These are phyloP conservation scores for Cavenderia fasciculata DNA, from an alignment of 78 protist genomes.

Conservation along the genomic window DNA sequence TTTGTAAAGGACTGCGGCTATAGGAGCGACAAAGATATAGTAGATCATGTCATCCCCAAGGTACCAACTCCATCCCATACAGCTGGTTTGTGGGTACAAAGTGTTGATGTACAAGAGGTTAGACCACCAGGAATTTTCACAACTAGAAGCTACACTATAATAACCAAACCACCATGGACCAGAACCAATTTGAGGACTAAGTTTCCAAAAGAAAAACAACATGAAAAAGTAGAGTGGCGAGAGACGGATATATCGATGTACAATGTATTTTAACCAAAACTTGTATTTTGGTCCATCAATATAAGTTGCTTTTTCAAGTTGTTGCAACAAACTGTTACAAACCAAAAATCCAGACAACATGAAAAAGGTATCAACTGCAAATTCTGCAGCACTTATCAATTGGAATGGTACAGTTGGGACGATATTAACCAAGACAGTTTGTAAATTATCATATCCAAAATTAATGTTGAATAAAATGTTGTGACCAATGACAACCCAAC, in stretches of 20 bases:
- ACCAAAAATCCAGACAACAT: slow-evolving; percentile 57
- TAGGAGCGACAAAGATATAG: slow-evolving; percentile 35
- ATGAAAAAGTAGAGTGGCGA: slow-evolving; percentile 31
- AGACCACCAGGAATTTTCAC: slow-evolving; percentile 32
- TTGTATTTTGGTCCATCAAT: too few species aligned
- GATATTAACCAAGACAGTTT: not conserved
- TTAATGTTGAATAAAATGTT: not conserved
- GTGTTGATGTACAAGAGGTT: slow-evolving; percentile 47
- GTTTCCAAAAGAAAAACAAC: not conserved
- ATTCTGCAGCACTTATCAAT: slow-evolving; percentile 50
- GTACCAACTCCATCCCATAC: slow-evolving; percentile 48
- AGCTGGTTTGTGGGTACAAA: not conserved
- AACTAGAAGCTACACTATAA: not conserved
- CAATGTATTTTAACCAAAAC: slow-evolving; percentile 32
- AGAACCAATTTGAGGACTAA: slow-evolving; percentile 1
- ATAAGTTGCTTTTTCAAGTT: not conserved
- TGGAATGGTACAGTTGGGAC: not conserved
- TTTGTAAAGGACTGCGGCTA: not conserved
- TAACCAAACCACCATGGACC: slow-evolving; percentile 41
- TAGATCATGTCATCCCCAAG: slow-evolving; percentile 44
- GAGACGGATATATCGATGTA: slow-evolving; percentile 41
- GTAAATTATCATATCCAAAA: slow-evolving; percentile 28
- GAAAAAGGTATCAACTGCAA: slow-evolving; percentile 64
- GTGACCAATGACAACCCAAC: slow-evolving; percentile 71
- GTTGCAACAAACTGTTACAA: not conserved